Evolutionary conservation across 345 rosid species (phyloP).

Genomic region (Ailanthus altissimus): DNA sequence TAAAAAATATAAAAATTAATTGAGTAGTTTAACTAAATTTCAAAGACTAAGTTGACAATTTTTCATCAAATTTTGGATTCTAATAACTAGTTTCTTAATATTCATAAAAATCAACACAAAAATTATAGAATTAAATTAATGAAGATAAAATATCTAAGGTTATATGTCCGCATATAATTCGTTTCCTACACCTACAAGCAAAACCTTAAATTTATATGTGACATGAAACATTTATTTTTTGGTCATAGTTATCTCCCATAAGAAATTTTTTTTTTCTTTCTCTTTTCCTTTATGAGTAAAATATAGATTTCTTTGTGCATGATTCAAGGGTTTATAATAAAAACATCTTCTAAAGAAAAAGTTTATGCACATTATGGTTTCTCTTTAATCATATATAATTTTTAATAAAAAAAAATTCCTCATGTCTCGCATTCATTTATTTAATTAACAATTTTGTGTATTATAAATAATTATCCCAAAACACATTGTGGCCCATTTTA

Average conservation of each 20-base stretch:
- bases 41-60: too few relatives aligned
- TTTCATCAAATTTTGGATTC: too few relatives aligned
- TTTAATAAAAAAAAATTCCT: neutral
- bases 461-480: neutral
- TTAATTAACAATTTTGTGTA: neutral
- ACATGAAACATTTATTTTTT: neutral
- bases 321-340: neutral
- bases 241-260: neutral
- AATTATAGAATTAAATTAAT: too few relatives aligned
- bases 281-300: neutral
- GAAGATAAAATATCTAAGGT: too few relatives aligned
- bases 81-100: too few relatives aligned
- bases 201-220: neutral
- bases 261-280: neutral
- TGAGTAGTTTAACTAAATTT: too few relatives aligned
- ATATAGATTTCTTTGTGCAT: neutral
- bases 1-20: too few relatives aligned
- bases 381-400: too few relatives aligned
- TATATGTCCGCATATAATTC: too few relatives aligned
- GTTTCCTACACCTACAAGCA: too few relatives aligned
- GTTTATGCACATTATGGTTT: neutral
- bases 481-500: too few relatives aligned
- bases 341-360: neutral
- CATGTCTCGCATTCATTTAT: neutral
- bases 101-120: too few relatives aligned